Conservation (phyloP, 164 flowering plant species). For the Tinospora cordifolia region DNA sequence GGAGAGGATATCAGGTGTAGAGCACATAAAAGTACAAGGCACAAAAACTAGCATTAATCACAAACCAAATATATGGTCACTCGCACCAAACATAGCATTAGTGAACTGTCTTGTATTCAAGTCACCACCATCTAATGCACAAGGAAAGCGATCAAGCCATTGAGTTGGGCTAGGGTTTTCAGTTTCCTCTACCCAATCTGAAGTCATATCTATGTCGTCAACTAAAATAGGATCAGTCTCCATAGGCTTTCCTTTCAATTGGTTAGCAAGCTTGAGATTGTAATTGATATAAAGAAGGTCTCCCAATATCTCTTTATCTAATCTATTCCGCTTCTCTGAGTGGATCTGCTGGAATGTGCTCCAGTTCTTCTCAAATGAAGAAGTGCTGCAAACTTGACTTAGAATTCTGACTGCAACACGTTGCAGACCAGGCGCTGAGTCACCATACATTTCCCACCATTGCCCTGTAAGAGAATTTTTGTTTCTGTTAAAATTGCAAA, state of each 20-base stretch:
- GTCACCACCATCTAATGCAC: slow-evolving; percentile 68
- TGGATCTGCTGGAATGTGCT: slow-evolving; percentile 69
- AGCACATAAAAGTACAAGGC: not conserved
- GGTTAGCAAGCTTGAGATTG: slow-evolving; percentile 68
- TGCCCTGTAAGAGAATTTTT: slow-evolving; percentile 39
- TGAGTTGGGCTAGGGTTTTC: slow-evolving; percentile 66
- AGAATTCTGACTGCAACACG: slow-evolving; percentile 76
- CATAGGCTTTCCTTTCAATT: slow-evolving; percentile 32
- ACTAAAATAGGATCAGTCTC: slow-evolving; percentile 63
- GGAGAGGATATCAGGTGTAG: not conserved
- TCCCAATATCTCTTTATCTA: slow-evolving; percentile 65
- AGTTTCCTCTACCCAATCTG: slow-evolving; percentile 90
- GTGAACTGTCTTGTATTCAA: slow-evolving; percentile 77
- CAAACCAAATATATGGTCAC: slow-evolving; percentile 54
- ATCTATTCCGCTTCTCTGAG: slow-evolving; percentile 78
- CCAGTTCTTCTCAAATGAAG: slow-evolving; percentile 66
- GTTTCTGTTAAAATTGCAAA: not conserved
- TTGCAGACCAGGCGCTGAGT: slow-evolving; percentile 79
- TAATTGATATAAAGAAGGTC: slow-evolving; percentile 66
- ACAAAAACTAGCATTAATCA: slow-evolving; percentile 20
- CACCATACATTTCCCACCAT: slow-evolving; percentile 96
- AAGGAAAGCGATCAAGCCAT: slow-evolving; percentile 81
- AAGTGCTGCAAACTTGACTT: slow-evolving; percentile 86
- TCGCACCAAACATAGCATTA: slow-evolving; percentile 50
- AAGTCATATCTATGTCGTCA: slow-evolving; percentile 92